These are phyloP conservation scores for Lepidium sativum DNA, from an alignment of 345 rosid genomes.

Conservation along the genomic window DNA sequence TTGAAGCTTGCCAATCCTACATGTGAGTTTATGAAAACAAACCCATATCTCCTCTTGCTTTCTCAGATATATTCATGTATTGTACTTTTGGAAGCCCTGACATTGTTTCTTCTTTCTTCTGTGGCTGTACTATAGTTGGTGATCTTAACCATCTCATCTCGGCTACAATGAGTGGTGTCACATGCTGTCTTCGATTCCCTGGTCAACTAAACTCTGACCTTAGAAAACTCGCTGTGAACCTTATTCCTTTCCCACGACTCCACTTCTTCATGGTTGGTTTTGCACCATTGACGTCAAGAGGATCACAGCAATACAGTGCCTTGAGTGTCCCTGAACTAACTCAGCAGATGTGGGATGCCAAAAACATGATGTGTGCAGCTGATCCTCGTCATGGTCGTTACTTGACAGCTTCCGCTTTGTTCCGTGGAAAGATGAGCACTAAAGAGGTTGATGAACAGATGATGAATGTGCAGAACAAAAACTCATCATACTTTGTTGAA, in stretches of 20 bases:
- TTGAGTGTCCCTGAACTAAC: conserved; percentile 32
- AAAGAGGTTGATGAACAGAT: conserved; percentile 30
- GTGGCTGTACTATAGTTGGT: conserved; percentile 17
- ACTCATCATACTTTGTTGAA: conserved; percentile 29
- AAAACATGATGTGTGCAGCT: conserved; percentile 41
- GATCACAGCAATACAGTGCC: conserved; percentile 32
- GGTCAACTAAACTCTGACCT: conserved; percentile 37
- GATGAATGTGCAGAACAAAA: conserved; percentile 31
- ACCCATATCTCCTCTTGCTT: background rate
- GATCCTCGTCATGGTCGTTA: conserved; percentile 36
- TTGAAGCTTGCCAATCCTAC: conserved; percentile 28
- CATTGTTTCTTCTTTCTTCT: conserved; percentile 1
- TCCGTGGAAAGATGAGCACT: conserved; percentile 38
- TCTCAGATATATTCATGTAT: background rate
- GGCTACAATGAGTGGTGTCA: conserved; percentile 35
- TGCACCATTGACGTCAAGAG: conserved; percentile 34
- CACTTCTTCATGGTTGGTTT: conserved; percentile 40
- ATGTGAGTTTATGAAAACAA: conserved; percentile 1
- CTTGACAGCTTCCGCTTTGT: conserved; percentile 32
- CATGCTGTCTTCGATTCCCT: conserved; percentile 36
- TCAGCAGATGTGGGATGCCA: conserved; percentile 37
- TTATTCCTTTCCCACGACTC: conserved; percentile 35
- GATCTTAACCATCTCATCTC: conserved; percentile 36
- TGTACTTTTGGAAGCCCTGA: background rate
- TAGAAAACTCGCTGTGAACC: conserved; percentile 32